A percentile compares a stretch with the other conserved stretches of the same genome.
Evolutionary conservation across 2,329 filamentous ascomycete genomes (phyloP).

Genomic region (Fusarium sp.): DNA sequence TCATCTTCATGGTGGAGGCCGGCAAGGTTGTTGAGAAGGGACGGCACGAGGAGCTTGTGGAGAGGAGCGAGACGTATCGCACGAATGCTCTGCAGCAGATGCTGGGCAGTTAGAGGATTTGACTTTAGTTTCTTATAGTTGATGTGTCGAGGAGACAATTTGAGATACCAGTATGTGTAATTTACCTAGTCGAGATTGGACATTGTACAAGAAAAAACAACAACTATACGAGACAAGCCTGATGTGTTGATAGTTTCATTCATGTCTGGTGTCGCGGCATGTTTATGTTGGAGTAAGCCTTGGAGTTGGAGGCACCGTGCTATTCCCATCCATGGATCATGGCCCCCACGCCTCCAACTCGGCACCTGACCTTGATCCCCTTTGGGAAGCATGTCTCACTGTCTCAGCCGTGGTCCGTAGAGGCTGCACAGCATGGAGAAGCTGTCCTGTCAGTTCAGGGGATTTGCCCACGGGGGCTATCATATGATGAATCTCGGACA

Average conservation of each 20-base stretch:
- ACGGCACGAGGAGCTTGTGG: slow-evolving; percentile 65
- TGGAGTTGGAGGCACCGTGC: not conserved
- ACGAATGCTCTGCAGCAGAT: slow-evolving; percentile 65
- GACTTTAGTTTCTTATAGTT: not conserved
- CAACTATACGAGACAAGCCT: not conserved
- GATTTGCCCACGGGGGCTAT: slow-evolving; percentile 38
- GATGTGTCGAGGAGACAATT: not conserved
- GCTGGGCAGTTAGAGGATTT: slow-evolving; percentile 43
- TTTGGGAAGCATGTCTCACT: slow-evolving; percentile 3
- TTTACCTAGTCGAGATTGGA: not conserved
- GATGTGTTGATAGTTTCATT: slow-evolving; percentile 1
- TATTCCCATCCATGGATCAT: not conserved
- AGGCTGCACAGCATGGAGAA: slow-evolving; percentile 23
- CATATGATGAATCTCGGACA: slow-evolving; percentile 22
- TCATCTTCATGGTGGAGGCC: slow-evolving; percentile 68
- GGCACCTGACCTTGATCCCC: slow-evolving; percentile 23
- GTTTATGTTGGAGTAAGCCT: not conserved
- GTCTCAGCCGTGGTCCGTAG: slow-evolving; percentile 27
- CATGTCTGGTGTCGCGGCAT: slow-evolving; percentile 1
- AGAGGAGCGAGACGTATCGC: slow-evolving; percentile 64
- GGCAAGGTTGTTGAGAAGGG: slow-evolving; percentile 65
- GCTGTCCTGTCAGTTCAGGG: slow-evolving; percentile 37
- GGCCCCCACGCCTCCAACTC: slow-evolving; percentile 17
- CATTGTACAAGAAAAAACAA: not conserved
- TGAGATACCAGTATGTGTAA: slow-evolving; percentile 11